A percentile compares a stretch with the other conserved stretches of the same genome.
Evolutionary conservation across 495 filamentous ascomycete genomes (phyloP).

Genomic region (Hypoxylon cercidicola): DNA sequence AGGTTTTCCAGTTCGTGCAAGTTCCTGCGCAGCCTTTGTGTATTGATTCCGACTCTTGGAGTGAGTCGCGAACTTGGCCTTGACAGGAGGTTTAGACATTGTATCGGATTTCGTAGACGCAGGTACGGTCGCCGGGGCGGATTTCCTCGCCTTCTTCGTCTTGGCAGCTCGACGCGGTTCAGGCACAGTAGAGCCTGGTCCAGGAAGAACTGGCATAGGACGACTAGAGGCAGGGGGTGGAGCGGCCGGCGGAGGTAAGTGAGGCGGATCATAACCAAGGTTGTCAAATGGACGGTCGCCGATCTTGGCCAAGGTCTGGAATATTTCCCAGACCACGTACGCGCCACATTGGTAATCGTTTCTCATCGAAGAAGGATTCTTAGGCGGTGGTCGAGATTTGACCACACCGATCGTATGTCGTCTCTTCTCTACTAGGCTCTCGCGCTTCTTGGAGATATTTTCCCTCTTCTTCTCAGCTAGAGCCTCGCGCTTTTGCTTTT

Average conservation of each 20-base stretch:
- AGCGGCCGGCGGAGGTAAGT: conserved; percentile 22
- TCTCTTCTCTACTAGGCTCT: conserved; percentile 26
- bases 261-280: conserved; percentile 38
- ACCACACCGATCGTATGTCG: conserved; percentile 30
- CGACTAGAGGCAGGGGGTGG: conserved; percentile 43
- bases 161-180: conserved; percentile 30
- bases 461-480: conserved; percentile 46
- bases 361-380: conserved; percentile 46
- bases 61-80: conserved; percentile 22
- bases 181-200: conserved; percentile 10
- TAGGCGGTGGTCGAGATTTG: conserved; percentile 43
- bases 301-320: conserved; percentile 45
- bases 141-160: conserved; percentile 44
- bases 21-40: conserved; percentile 35
- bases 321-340: conserved; percentile 48
- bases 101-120: background rate
- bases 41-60: conserved; percentile 37
- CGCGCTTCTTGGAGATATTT: conserved; percentile 36
- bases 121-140: conserved; percentile 35
- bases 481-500: conserved; percentile 47
- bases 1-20: conserved; percentile 36
- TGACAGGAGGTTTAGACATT: conserved; percentile 16
- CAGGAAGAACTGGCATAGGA: conserved; percentile 33
- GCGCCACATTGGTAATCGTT: conserved; percentile 48
- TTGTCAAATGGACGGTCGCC: conserved; percentile 45